A percentile compares a stretch with the other conserved stretches of the same genome.
Conservation (phyloP, 768 basidiomycete genomes). For the Tylopilus rubrobrunneus region DNA sequence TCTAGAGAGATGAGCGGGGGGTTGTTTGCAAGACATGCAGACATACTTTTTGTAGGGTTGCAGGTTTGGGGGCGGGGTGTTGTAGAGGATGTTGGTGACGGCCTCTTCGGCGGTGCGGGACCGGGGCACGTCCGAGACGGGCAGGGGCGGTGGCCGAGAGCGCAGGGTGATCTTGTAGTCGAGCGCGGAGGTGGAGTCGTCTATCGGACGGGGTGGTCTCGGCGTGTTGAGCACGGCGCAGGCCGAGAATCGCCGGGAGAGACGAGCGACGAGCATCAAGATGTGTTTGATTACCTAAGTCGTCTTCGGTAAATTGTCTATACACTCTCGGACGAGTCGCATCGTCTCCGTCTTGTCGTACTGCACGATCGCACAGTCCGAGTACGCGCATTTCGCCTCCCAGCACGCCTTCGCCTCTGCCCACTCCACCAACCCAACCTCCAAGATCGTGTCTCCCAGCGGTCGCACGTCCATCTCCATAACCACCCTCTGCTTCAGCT, state of each 20-base stretch:
- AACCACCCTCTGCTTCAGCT: slow-evolving; percentile 55
- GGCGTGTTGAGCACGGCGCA: slow-evolving; percentile 36
- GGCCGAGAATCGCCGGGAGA: slow-evolving; percentile 12
- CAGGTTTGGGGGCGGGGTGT: slow-evolving; percentile 86
- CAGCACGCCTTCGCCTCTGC: slow-evolving; percentile 58
- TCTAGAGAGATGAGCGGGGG: slow-evolving; percentile 42
- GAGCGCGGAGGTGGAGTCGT: slow-evolving; percentile 92
- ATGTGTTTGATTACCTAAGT: slow-evolving; percentile 15
- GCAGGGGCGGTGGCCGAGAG: slow-evolving; percentile 77
- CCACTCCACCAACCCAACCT: slow-evolving; percentile 50
- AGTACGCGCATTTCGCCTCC: slow-evolving; percentile 49
- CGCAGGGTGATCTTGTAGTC: slow-evolving; percentile 82
- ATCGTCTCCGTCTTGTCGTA: slow-evolving; percentile 57
- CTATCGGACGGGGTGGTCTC: slow-evolving; percentile 74
- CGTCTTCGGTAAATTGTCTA: slow-evolving; percentile 44
- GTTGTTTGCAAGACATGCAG: too few species aligned
- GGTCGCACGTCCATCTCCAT: slow-evolving; percentile 58
- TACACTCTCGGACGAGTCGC: slow-evolving; percentile 50
- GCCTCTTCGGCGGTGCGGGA: slow-evolving; percentile 89
- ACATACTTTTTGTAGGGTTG: slow-evolving; percentile 88
- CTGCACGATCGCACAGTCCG: slow-evolving; percentile 43
- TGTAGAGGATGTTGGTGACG: slow-evolving; percentile 96
- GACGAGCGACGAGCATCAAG: neutral
- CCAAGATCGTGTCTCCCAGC: slow-evolving; percentile 53
- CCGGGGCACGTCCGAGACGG: slow-evolving; percentile 80